Evolutionary conservation across 495 filamentous ascomycete genomes (phyloP).

Genomic region (Penicillium flavigenum): DNA sequence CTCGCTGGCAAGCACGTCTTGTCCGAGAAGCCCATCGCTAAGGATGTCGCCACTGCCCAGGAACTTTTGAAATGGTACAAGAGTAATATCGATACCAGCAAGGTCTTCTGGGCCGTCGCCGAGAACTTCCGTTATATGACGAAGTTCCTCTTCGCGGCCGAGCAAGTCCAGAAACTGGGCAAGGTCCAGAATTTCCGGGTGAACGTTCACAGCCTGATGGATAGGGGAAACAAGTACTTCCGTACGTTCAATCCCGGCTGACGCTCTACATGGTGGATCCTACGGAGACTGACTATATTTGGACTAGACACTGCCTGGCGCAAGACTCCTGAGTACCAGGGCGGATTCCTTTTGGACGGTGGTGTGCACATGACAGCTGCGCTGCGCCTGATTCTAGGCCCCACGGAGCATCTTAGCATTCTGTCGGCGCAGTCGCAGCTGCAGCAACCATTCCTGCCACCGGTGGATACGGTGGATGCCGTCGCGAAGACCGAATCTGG

Average conservation of each 20-base stretch:
- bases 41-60: conserved; percentile 59
- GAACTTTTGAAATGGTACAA: conserved; percentile 63
- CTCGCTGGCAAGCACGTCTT: conserved; percentile 75
- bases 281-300: conserved; percentile 11
- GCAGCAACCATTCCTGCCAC: conserved; percentile 62
- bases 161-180: conserved; percentile 61
- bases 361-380: conserved; percentile 73
- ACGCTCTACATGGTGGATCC: not conserved
- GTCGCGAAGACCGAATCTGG: conserved; percentile 59
- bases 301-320: conserved; percentile 67
- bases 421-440: conserved; percentile 60
- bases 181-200: conserved; percentile 63
- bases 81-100: conserved; percentile 43
- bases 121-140: conserved; percentile 74
- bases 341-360: conserved; percentile 76
- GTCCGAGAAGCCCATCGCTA: conserved; percentile 80
- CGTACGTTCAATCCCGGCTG: conserved; percentile 31
- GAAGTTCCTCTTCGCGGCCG: conserved; percentile 54
- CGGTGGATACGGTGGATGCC: conserved; percentile 73
- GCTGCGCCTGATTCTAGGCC: conserved; percentile 58
- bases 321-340: conserved; percentile 67
- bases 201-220: conserved; percentile 53
- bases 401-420: conserved; percentile 40
- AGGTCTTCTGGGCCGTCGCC: conserved; percentile 62
- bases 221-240: conserved; percentile 57